Percentiles rank a stretch among this genome's conserved stretches.
These are phyloP conservation scores for Clarireedia hainanense DNA, from an alignment of 2,329 filamentous ascomycete genomes.

Conservation along the genomic window DNA sequence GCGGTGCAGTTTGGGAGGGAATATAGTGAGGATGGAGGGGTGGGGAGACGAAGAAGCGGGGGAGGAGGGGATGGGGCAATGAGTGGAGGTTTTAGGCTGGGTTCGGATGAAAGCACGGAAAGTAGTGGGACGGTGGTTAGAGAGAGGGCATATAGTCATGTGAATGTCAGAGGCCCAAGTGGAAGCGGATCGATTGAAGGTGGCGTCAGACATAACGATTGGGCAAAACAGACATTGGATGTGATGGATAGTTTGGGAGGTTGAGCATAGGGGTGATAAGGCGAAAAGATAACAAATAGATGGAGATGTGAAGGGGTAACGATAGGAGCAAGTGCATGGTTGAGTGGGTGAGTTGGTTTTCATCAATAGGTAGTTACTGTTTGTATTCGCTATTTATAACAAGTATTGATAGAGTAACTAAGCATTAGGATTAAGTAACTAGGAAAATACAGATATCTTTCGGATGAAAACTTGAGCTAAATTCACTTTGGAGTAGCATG, in stretches of 20 bases:
- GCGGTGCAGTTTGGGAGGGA: neutral
- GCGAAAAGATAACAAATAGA: neutral
- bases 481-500: no score
- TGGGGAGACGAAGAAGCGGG: slow-evolving; percentile 3
- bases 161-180: slow-evolving; percentile 7
- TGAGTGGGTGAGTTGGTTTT: neutral
- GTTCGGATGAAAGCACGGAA: slow-evolving; percentile 17
- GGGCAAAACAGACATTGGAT: slow-evolving; percentile 6
- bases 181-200: neutral
- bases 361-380: neutral
- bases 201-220: slow-evolving; percentile 11
- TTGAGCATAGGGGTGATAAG: neutral
- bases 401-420: no score
- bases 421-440: no score
- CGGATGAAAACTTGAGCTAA: no score
- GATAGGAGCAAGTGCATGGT: neutral
- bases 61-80: slow-evolving; percentile 16
- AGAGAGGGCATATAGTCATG: slow-evolving; percentile 4
- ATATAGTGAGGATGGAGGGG: slow-evolving; percentile 6
- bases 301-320: neutral
- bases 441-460: no score
- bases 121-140: slow-evolving; percentile 21
- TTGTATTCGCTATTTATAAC: no score
- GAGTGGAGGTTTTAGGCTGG: neutral
- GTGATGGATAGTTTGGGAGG: neutral